Base-by-base conservation (phyloP, 2,329 filamentous ascomycete genomes). In the Amesomyces nigricolor region DNA sequence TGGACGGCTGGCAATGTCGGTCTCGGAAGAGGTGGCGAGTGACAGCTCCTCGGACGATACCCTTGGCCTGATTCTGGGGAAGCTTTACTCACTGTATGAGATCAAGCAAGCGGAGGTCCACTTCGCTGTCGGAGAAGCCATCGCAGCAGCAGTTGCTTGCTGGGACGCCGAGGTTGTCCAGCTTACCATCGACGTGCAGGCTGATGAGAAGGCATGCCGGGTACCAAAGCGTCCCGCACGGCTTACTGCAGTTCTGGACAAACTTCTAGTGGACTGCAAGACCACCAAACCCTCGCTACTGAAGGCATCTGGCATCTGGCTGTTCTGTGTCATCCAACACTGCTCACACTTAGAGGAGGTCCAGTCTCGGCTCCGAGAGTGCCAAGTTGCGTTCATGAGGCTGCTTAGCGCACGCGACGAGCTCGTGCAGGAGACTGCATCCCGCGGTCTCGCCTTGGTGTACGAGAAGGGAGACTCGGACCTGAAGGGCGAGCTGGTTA, bases 221-320 rank as follows among this genome's bases (percentile, higher is more conserved):
- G 59, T 68, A 9, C 58, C 62, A 8, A 73, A 71, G 57, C 72
- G 75, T 4, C 66, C 75, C 1, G 67, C 72, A 1, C 68, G 68
- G 1, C 65, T 87, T 26, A 72, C 72, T 8, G 71, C 74, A 0
- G 76, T 89, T 1, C 73, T 95, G 5, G 81, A 88, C 57, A 91
- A 86, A 66, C 79, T 95, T 2, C 77, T 97, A 46, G 73, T 75
- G 2, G 87, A 94, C 64, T 94, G 88, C 72, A 86, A 87, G 64
- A 83, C 86, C 8, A 90, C 89, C 0, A 96, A 96, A 66, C 94
- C 94, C 1, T 88, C 91, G 0, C 75, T 96, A 4, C 85, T 91
- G 63, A 96, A 96, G 68, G 91, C 92, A 3, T 92, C 91, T 0
- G 91, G 91, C 0, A 95, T 99, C 63, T 97, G 94, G 94, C 79